Percentiles rank a stretch among this genome's conserved stretches.
phyloP scores from a whole-genome alignment of 345 rosid genomes.

The Atalantia buxifolia region DNA sequence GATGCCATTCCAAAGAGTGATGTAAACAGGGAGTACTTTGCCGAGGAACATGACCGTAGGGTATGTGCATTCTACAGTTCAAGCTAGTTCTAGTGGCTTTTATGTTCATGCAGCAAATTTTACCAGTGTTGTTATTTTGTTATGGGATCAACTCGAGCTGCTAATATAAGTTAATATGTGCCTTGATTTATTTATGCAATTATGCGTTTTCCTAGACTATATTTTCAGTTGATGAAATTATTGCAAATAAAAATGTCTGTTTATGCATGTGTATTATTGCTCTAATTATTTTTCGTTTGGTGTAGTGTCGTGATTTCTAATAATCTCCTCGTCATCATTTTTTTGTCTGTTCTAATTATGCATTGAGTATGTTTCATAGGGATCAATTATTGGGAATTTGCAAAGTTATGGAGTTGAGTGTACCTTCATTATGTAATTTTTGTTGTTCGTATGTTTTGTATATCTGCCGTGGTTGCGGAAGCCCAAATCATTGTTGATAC shows the following conservation, averaged over 20 bases:
- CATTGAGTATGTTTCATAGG: not conserved
- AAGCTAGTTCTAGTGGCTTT: not conserved
- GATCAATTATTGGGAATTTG: not conserved
- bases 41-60: constrained; percentile 93
- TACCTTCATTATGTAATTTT: not conserved
- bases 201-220: not conserved
- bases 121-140: not conserved
- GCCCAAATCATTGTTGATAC: not conserved
- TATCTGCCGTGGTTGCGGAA: not conserved
- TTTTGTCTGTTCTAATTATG: not conserved
- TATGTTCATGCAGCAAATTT: not conserved
- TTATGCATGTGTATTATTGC: not conserved
- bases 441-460: not conserved
- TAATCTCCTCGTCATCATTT: not conserved
- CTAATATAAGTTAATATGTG: not conserved
- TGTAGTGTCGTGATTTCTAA: not conserved
- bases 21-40: constrained; percentile 86
- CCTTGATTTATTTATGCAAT: not conserved
- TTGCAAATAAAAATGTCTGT: not conserved
- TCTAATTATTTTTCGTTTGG: not conserved
- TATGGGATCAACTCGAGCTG: not conserved
- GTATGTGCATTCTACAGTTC: constrained; percentile 29
- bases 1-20: constrained; percentile 92
- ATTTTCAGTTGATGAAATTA: not conserved
- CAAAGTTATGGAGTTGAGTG: not conserved